Percentiles rank a stretch among this genome's conserved stretches.
These are phyloP conservation scores for Sordaria brevicollis DNA, from an alignment of 495 filamentous ascomycete species.

Conservation along the genomic window DNA sequence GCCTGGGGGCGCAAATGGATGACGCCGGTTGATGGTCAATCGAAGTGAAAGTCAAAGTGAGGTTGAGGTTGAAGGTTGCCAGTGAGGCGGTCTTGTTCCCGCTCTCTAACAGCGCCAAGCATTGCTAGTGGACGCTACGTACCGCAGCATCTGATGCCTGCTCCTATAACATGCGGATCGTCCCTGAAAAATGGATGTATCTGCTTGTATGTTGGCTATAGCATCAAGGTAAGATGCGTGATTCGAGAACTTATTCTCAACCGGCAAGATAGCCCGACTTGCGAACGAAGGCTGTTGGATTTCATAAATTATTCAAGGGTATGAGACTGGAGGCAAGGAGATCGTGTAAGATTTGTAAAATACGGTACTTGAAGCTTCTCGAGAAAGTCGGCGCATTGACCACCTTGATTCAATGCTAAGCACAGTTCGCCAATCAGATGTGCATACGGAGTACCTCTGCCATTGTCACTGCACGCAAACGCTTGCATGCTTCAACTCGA, in stretches of 20 bases:
- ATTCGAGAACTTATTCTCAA: too few relatives aligned
- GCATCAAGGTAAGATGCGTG: too few relatives aligned
- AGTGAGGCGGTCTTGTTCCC: background rate
- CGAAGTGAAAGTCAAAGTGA: background rate
- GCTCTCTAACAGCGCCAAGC: background rate
- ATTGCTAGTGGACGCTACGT: background rate
- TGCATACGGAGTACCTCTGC: background rate
- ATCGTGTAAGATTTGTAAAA: background rate
- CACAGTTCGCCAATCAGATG: background rate
- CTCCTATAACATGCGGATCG: background rate
- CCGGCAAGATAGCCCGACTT: too few relatives aligned
- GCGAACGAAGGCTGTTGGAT: too few relatives aligned
- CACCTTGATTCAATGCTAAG: background rate
- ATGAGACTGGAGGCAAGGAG: background rate
- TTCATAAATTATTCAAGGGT: too few relatives aligned
- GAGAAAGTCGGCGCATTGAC: background rate
- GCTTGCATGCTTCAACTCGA: background rate
- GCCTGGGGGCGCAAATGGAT: background rate
- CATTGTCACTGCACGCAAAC: background rate
- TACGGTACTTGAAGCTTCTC: background rate
- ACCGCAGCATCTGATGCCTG: background rate
- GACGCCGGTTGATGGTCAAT: background rate
- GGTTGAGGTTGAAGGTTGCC: background rate
- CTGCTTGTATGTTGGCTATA: too few relatives aligned
- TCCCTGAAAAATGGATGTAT: background rate